These are phyloP conservation scores for Rhizopus stolonifer DNA, from an alignment of 371 early-diverging fungal species.

Conservation along the genomic window DNA sequence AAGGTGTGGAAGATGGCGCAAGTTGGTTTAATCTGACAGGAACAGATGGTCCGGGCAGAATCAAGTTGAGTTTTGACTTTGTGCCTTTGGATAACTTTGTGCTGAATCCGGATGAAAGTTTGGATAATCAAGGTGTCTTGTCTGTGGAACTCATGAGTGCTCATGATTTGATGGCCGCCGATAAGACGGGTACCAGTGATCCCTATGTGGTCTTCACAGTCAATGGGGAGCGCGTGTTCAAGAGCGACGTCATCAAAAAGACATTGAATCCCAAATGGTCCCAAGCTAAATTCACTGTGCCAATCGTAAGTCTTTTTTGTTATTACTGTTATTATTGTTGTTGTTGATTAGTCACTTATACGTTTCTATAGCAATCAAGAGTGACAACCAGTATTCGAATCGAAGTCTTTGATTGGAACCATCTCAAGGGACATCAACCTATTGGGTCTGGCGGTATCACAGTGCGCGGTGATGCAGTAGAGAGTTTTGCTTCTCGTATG, in stretches of 20 bases:
- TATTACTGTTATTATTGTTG: background rate
- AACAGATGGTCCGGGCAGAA: conserved; percentile 12
- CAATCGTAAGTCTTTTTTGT: conserved; percentile 42
- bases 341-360: background rate
- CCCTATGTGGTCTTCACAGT: conserved; percentile 70
- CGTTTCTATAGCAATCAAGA: conserved; percentile 45
- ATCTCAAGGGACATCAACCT: conserved; percentile 53
- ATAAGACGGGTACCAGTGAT: conserved; percentile 65
- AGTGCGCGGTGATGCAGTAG: conserved; percentile 39
- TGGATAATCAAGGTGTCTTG: conserved; percentile 40
- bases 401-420: conserved; percentile 88
- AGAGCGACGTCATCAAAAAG: conserved; percentile 73
- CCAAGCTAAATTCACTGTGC: conserved; percentile 65
- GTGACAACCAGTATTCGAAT: conserved; percentile 60
- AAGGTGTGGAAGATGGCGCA: background rate
- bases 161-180: conserved; percentile 37
- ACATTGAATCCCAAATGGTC: conserved; percentile 73
- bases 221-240: conserved; percentile 72
- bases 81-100: conserved; percentile 27
- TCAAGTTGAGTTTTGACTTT: conserved; percentile 27
- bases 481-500: conserved; percentile 28
- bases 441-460: conserved; percentile 47
- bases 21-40: conserved; percentile 17
- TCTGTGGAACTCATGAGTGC: conserved; percentile 32
- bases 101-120: conserved; percentile 34